A percentile compares a stretch with the other conserved stretches of the same genome.
Evolutionary conservation across 148 eudicot genomes (phyloP).

Genomic region (Rhododendron molle): DNA sequence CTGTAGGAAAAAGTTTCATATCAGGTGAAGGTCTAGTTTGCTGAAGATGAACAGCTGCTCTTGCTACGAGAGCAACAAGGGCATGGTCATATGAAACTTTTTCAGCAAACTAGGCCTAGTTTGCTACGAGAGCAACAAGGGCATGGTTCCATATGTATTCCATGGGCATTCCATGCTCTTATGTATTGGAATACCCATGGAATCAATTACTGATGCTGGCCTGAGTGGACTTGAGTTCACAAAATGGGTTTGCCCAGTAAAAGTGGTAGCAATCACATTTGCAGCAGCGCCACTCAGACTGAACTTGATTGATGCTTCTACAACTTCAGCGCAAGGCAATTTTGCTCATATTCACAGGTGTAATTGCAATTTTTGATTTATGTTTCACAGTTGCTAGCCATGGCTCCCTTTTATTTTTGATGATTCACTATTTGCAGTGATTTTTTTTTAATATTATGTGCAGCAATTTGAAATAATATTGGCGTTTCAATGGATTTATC

Average conservation of each 20-base stretch:
- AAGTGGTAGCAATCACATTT: neutral
- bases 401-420: neutral
- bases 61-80: neutral
- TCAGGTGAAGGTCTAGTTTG: constrained; percentile 17
- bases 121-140: neutral
- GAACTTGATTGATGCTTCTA: neutral
- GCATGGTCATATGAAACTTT: neutral
- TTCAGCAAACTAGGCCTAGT: too few species aligned
- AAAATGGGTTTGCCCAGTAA: neutral
- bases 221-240: neutral
- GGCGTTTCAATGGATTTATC: neutral
- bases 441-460: neutral
- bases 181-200: neutral
- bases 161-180: neutral
- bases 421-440: neutral
- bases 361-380: neutral
- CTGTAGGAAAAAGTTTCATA: constrained; percentile 28
- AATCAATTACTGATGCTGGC: constrained; percentile 4
- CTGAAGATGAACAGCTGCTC: neutral
- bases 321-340: neutral
- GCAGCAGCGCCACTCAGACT: neutral
- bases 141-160: neutral
- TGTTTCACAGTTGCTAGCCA: neutral
- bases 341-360: neutral
- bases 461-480: neutral